phyloP scores from a whole-genome alignment of 306 rosid genomes.

The Urtica urens region DNA sequence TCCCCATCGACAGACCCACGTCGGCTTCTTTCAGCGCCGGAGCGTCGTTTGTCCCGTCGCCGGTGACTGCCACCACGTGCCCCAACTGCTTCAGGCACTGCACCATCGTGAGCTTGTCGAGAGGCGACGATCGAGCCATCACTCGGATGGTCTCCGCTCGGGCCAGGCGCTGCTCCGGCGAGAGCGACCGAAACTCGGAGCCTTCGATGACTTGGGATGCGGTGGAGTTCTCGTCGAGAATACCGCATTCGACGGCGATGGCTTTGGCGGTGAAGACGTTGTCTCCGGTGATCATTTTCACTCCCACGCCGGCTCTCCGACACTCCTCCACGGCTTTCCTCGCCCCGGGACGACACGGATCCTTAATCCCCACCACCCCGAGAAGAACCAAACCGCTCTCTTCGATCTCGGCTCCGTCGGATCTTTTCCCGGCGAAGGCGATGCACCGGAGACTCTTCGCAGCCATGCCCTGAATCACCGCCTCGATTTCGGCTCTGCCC shows the following conservation, averaged over 20 bases:
- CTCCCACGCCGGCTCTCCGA: conserved; percentile 20
- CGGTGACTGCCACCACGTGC: conserved; percentile 29
- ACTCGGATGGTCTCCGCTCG: conserved; percentile 25
- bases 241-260: conserved; percentile 30
- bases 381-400: conserved; percentile 18
- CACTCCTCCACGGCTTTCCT: conserved; percentile 22
- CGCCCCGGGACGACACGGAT: conserved; percentile 25
- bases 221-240: conserved; percentile 13
- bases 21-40: conserved; percentile 27
- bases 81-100: conserved; percentile 30
- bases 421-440: conserved; percentile 26
- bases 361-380: conserved; percentile 26
- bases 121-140: conserved; percentile 31
- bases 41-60: conserved; percentile 27
- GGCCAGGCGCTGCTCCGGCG: conserved; percentile 21
- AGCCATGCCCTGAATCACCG: conserved; percentile 30
- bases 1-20: conserved; percentile 31
- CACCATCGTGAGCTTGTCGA: conserved; percentile 25
- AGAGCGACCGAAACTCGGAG: conserved; percentile 20
- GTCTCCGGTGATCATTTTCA: conserved; percentile 38
- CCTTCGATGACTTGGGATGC: conserved; percentile 22
- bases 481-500: conserved; percentile 5
- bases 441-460: conserved; percentile 29
- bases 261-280: conserved; percentile 27
- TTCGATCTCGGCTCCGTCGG: conserved; percentile 2